A percentile compares a stretch with the other conserved stretches of the same genome.
phyloP scores from a whole-genome alignment of 1,139 yeast genomes.

The Geotrichum citri-aurantii region DNA sequence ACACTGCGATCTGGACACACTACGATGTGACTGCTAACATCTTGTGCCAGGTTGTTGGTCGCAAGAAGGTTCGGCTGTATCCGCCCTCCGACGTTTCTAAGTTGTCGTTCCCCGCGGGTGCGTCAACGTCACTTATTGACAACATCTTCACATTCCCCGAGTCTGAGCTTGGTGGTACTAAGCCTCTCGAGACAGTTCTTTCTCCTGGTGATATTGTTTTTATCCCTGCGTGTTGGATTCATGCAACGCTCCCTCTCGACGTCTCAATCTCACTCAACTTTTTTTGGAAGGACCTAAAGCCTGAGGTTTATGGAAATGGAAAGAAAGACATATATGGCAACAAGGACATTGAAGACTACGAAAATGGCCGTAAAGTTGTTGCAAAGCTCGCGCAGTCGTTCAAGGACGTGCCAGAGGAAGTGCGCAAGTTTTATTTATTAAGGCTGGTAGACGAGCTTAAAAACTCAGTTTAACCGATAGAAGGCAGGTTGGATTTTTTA shows the following conservation, averaged over 20 bases:
- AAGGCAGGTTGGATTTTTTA: background rate
- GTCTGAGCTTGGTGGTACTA: constrained; percentile 21
- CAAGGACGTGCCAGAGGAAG: constrained; percentile 27
- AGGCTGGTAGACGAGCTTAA: constrained; percentile 30
- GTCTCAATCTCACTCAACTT: constrained; percentile 35
- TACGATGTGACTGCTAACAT: constrained; percentile 38
- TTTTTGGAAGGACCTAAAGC: constrained; percentile 35
- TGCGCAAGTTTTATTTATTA: constrained; percentile 29
- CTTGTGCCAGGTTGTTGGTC: constrained; percentile 36
- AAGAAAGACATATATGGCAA: constrained; percentile 36
- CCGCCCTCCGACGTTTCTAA: constrained; percentile 34
- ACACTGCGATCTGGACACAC: constrained; percentile 38
- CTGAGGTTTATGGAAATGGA: constrained; percentile 31
- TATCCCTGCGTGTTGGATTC: constrained; percentile 39
- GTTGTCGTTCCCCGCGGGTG: constrained; percentile 33
- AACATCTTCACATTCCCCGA: constrained; percentile 31
- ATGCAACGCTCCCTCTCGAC: constrained; percentile 34
- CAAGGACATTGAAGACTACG: constrained; percentile 34
- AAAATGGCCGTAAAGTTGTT: constrained; percentile 30
- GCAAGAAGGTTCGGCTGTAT: constrained; percentile 33
- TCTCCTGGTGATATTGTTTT: constrained; percentile 38
- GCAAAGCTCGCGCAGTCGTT: constrained; percentile 26
- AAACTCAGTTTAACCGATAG: constrained; percentile 13
- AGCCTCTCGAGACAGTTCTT: constrained; percentile 33
- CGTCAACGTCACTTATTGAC: constrained; percentile 34